phyloP scores from a whole-genome alignment of 805 yeast species.

The Alloascoidea africana region DNA sequence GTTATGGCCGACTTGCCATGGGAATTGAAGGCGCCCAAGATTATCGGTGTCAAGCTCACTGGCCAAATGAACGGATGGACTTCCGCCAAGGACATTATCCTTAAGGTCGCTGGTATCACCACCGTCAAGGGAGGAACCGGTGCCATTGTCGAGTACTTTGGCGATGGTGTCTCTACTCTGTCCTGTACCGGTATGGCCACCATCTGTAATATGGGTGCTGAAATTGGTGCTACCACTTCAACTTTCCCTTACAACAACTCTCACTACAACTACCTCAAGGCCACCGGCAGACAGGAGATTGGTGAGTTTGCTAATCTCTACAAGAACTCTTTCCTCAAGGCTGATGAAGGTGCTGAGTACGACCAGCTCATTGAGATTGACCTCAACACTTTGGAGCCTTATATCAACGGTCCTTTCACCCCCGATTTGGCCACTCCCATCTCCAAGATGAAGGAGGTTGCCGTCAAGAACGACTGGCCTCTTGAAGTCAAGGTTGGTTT shows the following conservation, averaged over 20 bases:
- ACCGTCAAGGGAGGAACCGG: constrained; percentile 99
- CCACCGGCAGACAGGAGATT: constrained; percentile 76
- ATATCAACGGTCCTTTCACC: constrained; percentile 95
- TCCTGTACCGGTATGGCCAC: constrained; percentile 99
- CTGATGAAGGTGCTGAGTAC: constrained; percentile 88
- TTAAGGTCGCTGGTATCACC: constrained; percentile 83
- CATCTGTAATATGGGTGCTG: constrained; percentile 99
- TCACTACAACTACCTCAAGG: constrained; percentile 72
- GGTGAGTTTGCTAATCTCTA: constrained; percentile 67
- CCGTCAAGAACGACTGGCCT: constrained; percentile 85
- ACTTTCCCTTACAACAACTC: constrained; percentile 93
- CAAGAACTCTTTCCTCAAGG: constrained; percentile 54
- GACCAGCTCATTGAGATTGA: constrained; percentile 89
- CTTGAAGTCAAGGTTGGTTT: constrained; percentile 83
- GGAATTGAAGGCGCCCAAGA: constrained; percentile 96
- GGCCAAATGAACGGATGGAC: constrained; percentile 93
- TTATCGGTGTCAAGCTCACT: constrained; percentile 87
- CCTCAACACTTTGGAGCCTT: constrained; percentile 82
- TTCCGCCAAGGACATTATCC: constrained; percentile 91
- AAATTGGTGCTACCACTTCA: constrained; percentile 96
- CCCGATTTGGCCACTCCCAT: constrained; percentile 96
- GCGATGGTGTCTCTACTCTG: constrained; percentile 84
- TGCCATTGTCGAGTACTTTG: constrained; percentile 88
- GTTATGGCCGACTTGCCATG: constrained; percentile 89
- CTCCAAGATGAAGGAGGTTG: constrained; percentile 72